Percentiles rank a stretch among this genome's conserved stretches.
Evolutionary conservation across 768 basidiomycete species (phyloP).

Genomic region (Galerina marginata): DNA sequence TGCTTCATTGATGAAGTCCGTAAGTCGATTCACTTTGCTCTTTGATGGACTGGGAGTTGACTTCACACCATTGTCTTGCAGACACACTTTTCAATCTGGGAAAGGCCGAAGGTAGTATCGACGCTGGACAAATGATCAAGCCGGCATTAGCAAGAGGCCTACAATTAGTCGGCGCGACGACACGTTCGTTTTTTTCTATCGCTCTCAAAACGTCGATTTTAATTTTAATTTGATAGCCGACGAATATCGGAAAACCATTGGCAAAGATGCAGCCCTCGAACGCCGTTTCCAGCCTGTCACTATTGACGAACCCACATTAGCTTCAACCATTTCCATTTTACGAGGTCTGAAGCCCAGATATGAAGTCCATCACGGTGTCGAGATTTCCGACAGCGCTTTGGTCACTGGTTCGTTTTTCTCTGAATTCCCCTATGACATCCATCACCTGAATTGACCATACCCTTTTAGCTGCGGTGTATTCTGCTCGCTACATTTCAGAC

Average conservation of each 20-base stretch:
- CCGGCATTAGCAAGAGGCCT: slow-evolving; percentile 87
- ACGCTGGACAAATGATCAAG: slow-evolving; percentile 94
- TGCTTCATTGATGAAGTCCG: slow-evolving; percentile 96
- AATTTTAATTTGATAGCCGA: slow-evolving; percentile 54
- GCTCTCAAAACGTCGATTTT: neutral
- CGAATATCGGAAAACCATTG: slow-evolving; percentile 90
- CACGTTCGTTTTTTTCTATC: slow-evolving; percentile 54
- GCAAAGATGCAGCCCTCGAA: slow-evolving; percentile 90
- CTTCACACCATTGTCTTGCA: slow-evolving; percentile 25
- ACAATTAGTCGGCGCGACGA: slow-evolving; percentile 90
- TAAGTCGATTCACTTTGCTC: slow-evolving; percentile 43
- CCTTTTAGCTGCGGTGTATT: slow-evolving; percentile 75
- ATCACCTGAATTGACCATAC: neutral
- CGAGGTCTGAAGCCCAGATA: slow-evolving; percentile 85
- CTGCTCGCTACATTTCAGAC: slow-evolving; percentile 85
- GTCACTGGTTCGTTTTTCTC: slow-evolving; percentile 67
- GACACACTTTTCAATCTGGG: slow-evolving; percentile 87
- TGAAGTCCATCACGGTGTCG: slow-evolving; percentile 93
- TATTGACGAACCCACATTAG: slow-evolving; percentile 89
- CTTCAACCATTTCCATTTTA: slow-evolving; percentile 84
- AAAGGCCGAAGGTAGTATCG: slow-evolving; percentile 90
- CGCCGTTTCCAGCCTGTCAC: slow-evolving; percentile 89
- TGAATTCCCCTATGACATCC: neutral
- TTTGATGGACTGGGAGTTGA: neutral
- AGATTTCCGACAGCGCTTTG: slow-evolving; percentile 86